These are phyloP conservation scores for Dendrocalamus latiflorus DNA, from an alignment of 202 grass and related monocot genomes.

Conservation along the genomic window DNA sequence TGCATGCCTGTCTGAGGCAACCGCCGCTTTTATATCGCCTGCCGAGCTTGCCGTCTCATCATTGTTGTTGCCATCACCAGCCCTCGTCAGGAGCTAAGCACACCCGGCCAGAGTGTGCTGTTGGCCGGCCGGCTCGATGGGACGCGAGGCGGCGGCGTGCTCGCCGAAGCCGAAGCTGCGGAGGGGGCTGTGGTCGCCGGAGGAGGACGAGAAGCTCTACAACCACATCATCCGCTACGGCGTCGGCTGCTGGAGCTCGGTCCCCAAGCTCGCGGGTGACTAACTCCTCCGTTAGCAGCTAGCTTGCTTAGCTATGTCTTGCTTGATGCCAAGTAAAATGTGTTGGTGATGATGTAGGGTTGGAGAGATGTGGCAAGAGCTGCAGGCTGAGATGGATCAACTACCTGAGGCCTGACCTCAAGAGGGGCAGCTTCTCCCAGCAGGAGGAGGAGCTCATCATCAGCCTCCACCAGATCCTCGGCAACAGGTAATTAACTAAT, in stretches of 20 bases:
- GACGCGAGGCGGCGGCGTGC: slow-evolving; percentile 53
- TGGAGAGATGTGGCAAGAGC: slow-evolving; percentile 95
- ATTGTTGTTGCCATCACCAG: slow-evolving; percentile 37
- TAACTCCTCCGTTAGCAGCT: background rate
- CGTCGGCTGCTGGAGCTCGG: slow-evolving; percentile 94
- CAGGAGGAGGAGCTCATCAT: slow-evolving; percentile 86
- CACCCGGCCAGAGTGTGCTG: background rate
- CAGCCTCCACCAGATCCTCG: slow-evolving; percentile 78
- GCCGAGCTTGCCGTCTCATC: slow-evolving; percentile 11
- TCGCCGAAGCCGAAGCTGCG: slow-evolving; percentile 67
- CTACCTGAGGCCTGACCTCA: slow-evolving; percentile 92
- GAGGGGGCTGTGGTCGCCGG: slow-evolving; percentile 94
- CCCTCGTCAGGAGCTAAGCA: background rate
- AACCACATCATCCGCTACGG: slow-evolving; percentile 92
- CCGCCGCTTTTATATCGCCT: slow-evolving; percentile 40
- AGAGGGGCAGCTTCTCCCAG: slow-evolving; percentile 91
- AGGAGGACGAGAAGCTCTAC: slow-evolving; percentile 96
- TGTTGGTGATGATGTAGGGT: slow-evolving; percentile 17
- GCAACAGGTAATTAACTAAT: slow-evolving; percentile 54
- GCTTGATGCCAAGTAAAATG: background rate
- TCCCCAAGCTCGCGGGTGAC: slow-evolving; percentile 81
- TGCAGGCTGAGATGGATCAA: slow-evolving; percentile 97
- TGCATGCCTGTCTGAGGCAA: slow-evolving; percentile 32
- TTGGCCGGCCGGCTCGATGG: slow-evolving; percentile 33
- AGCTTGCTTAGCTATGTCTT: background rate